A percentile compares a stretch with the other conserved stretches of the same genome.
Evolutionary conservation across 345 rosid species (phyloP).

Genomic region (Populus euphratica): DNA sequence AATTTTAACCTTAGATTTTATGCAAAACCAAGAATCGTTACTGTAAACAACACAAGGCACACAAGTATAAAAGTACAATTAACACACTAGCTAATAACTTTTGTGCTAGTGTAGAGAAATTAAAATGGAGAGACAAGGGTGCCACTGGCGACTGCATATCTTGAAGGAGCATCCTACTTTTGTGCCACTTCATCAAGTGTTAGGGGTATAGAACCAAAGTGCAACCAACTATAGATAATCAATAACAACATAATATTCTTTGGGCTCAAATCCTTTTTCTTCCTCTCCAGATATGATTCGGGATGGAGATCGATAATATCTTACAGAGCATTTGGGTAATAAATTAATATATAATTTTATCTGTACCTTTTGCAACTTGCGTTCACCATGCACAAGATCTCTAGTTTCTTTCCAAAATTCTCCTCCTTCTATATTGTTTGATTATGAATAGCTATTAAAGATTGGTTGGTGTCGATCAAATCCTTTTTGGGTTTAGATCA

Average conservation of each 20-base stretch:
- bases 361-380: slow-evolving; percentile 17
- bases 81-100: neutral
- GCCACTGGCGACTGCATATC: neutral
- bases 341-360: neutral
- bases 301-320: neutral
- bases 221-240: slow-evolving; percentile 5
- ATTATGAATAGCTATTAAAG: neutral
- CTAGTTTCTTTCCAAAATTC: neutral
- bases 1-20: neutral
- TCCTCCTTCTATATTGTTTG: neutral
- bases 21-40: neutral
- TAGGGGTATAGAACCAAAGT: neutral
- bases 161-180: neutral
- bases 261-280: slow-evolving; percentile 9
- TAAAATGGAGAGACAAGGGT: neutral
- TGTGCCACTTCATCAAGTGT: neutral
- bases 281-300: slow-evolving; percentile 31
- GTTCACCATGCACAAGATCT: slow-evolving; percentile 14
- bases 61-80: neutral
- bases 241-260: slow-evolving; percentile 7
- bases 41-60: neutral
- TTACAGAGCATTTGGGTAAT: neutral
- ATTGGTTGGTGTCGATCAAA: slow-evolving; percentile 27
- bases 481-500: slow-evolving; percentile 13
- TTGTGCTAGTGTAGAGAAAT: neutral